Evolutionary conservation across 768 basidiomycete genomes (phyloP).

Genomic region (Rhizopogon vinicolor): DNA sequence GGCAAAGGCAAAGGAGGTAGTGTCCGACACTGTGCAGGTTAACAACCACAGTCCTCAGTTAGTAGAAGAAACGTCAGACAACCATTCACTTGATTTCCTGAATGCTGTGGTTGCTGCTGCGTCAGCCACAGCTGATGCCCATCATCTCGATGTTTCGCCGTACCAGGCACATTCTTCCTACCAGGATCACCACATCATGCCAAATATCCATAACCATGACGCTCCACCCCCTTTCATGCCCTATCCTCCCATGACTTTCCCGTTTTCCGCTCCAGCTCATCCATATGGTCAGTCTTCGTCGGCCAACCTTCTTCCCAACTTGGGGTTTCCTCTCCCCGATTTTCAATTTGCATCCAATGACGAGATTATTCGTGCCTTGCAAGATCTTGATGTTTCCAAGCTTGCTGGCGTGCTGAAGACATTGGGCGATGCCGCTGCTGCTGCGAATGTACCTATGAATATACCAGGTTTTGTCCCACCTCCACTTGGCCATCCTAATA

Average conservation of each 20-base stretch:
- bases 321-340: constrained; percentile 25
- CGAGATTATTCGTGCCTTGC: constrained; percentile 67
- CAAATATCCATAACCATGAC: constrained; percentile 11
- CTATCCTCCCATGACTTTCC: constrained; percentile 25
- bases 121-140: constrained; percentile 40
- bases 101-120: constrained; percentile 65
- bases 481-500: constrained; percentile 16
- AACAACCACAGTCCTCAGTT: constrained; percentile 32
- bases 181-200: constrained; percentile 27
- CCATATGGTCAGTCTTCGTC: constrained; percentile 24
- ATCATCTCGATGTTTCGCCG: constrained; percentile 21
- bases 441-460: constrained; percentile 30
- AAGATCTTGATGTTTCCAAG: constrained; percentile 65
- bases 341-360: constrained; percentile 57
- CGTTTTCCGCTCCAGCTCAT: constrained; percentile 21
- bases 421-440: constrained; percentile 53
- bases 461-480: constrained; percentile 17
- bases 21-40: constrained; percentile 13
- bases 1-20: constrained; percentile 29
- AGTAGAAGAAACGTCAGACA: constrained; percentile 25
- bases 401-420: constrained; percentile 64
- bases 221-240: constrained; percentile 22
- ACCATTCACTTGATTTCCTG: constrained; percentile 48
- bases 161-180: constrained; percentile 29
- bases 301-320: constrained; percentile 11